Conservation (phyloP, 2,329 filamentous ascomycete genomes). For the Capronia coronata region DNA sequence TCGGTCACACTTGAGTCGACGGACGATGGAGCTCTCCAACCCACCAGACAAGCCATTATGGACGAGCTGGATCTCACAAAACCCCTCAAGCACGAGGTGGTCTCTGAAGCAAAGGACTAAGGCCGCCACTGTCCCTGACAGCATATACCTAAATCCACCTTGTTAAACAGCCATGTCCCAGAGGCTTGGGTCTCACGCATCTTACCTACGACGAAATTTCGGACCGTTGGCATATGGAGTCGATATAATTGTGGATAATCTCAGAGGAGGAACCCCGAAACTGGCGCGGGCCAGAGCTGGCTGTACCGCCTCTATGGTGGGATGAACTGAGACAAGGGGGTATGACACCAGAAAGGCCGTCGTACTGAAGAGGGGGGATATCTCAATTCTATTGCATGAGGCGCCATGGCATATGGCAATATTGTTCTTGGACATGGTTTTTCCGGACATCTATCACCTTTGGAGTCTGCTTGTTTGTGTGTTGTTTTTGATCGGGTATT, state of each 20-base stretch:
- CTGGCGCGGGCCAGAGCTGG: too few relatives aligned
- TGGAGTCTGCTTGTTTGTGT: not conserved
- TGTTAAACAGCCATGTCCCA: not conserved
- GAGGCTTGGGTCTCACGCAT: not conserved
- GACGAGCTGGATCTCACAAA: conserved; percentile 25
- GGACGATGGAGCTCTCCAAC: conserved; percentile 10
- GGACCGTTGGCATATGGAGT: not conserved
- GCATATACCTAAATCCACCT: too few relatives aligned
- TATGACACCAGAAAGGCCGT: too few relatives aligned
- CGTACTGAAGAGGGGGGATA: too few relatives aligned
- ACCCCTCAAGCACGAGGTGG: conserved; percentile 12
- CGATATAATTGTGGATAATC: not conserved
- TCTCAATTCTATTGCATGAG: too few relatives aligned
- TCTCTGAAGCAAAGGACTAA: conserved; percentile 12
- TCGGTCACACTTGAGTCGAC: conserved; percentile 24
- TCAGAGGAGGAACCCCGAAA: too few relatives aligned
- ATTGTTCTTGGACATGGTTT: too few relatives aligned
- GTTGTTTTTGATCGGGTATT: not conserved
- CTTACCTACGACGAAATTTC: not conserved
- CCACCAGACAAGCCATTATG: conserved; percentile 20
- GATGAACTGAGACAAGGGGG: too few relatives aligned
- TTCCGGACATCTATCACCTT: too few relatives aligned
- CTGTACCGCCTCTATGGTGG: too few relatives aligned
- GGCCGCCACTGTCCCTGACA: not conserved
- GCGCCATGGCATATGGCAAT: too few relatives aligned